Base-by-base conservation (phyloP, 805 yeast genomes). In the Starmerella potacharoeniae region DNA sequence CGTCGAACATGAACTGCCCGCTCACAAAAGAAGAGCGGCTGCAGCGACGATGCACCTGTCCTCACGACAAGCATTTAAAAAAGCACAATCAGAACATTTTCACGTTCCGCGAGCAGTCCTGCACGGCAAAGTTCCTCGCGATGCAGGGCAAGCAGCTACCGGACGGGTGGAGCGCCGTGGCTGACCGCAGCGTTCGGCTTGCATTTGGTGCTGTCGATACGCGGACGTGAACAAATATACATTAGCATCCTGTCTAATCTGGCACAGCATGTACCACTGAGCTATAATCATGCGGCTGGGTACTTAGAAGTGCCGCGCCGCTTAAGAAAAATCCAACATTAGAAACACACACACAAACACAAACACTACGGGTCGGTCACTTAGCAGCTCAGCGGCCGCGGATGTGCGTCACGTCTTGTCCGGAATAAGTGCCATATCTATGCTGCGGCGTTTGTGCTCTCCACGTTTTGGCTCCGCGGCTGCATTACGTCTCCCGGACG, bases 1-100 rank as follows among this genome's bases (percentile, higher is more conserved):
- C 28, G 4, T 54, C 58, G 65, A 80, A 78, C 73, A 54, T 95
- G 43, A 82, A 86, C 67, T 86, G 95, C 64, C 95, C 96, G 2
- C 72, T 55, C 13, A 45, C 36, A n/a, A 37, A 17, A 13, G 40
- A 45, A 2, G 58, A 47, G 16, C 51, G 58, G 29, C 55, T 52
- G 10, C 33, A 9, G 29, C 48, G 16, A 6, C 33, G 45, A 10
- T 57, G 60, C 42, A 29, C 53, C 33, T 57, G 60, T 44, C 58
- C 60, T 2, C 30, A 37, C 36, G 60, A 52, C 33, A 35, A 29
- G 29, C 17, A 33, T 2, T 11, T 55, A 30, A n/a, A 29, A 9
- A 34, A 36, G 41, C 10, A 40, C 16, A 51, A 49, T 13, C 50
- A 22, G 7, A 55, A 49, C n/a, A 55, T 55, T 9, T 57, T 57